Evolutionary conservation across 306 rosid species (phyloP).

Genomic region (Vigna unguiculata): DNA sequence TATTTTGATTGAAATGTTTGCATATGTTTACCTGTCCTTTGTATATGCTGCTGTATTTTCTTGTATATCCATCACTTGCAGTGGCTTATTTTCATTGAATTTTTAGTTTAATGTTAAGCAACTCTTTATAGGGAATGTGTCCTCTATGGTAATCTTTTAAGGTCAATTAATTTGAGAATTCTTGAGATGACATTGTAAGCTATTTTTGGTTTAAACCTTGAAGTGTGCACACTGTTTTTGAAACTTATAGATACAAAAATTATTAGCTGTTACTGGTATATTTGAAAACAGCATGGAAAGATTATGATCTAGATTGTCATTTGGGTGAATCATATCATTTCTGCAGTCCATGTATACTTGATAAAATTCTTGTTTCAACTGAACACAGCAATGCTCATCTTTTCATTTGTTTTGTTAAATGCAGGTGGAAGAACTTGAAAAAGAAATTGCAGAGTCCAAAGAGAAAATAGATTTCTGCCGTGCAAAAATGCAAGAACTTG

Average conservation of each 20-base stretch:
- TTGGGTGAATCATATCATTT: constrained; percentile 35
- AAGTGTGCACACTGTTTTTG: constrained; percentile 31
- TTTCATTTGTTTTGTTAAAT: constrained; percentile 42
- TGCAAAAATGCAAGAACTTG: constrained; percentile 96
- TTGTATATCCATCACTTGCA: constrained; percentile 19
- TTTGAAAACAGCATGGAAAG: constrained; percentile 37
- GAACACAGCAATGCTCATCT: constrained; percentile 21
- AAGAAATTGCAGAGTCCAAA: constrained; percentile 78
- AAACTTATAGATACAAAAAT: constrained; percentile 15
- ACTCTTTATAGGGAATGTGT: constrained; percentile 11
- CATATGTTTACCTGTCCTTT: constrained; percentile 11
- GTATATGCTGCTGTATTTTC: constrained; percentile 24
- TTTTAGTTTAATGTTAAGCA: constrained; percentile 11
- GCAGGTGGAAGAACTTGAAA: constrained; percentile 95
- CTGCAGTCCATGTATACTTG: constrained; percentile 36
- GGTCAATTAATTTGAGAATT: constrained; percentile 33
- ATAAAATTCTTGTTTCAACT: constrained; percentile 30
- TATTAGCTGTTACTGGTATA: constrained; percentile 31
- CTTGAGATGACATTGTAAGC: constrained; percentile 28
- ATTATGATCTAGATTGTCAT: constrained; percentile 30
- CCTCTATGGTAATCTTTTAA: constrained; percentile 18
- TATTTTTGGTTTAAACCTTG: constrained; percentile 31
- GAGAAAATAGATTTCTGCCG: constrained; percentile 84
- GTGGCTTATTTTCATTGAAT: constrained; percentile 23
- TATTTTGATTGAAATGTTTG: constrained; percentile 33